phyloP scores from a whole-genome alignment of 2,329 filamentous ascomycete genomes.

The Aspergillus felis region DNA sequence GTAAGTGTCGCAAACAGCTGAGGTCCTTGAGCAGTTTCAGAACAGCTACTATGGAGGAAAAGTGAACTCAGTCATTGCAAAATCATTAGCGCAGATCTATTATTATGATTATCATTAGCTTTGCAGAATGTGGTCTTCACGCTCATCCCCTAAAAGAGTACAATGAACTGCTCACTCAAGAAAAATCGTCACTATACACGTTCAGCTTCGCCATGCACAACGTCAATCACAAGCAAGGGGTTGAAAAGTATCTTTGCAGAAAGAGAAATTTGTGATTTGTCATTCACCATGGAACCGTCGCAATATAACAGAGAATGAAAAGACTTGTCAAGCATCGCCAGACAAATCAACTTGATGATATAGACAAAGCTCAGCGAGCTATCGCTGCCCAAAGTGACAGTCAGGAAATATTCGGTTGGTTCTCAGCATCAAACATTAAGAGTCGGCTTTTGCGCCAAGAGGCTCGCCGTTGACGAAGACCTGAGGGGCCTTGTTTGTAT shows the following conservation, averaged over 20 bases:
- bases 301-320: background rate
- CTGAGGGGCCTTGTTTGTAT: constrained; percentile 28
- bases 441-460: constrained; percentile 20
- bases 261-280: constrained; percentile 5
- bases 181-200: constrained; percentile 12
- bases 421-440: background rate
- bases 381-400: background rate
- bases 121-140: background rate
- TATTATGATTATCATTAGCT: constrained; percentile 11
- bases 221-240: constrained; percentile 7
- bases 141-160: background rate
- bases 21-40: background rate
- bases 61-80: constrained; percentile 4
- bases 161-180: constrained; percentile 7
- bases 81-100: constrained; percentile 4
- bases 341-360: constrained; percentile 6
- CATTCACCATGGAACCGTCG: constrained; percentile 5
- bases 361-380: constrained; percentile 7
- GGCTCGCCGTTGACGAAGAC: constrained; percentile 40
- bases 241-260: constrained; percentile 1
- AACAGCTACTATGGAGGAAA: constrained; percentile 2
- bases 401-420: background rate
- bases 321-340: background rate
- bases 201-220: constrained; percentile 11
- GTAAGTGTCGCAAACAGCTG: background rate